Percentiles rank a stretch among this genome's conserved stretches.
Evolutionary conservation across 345 rosid species (phyloP).

Genomic region (Iberis pinnata): DNA sequence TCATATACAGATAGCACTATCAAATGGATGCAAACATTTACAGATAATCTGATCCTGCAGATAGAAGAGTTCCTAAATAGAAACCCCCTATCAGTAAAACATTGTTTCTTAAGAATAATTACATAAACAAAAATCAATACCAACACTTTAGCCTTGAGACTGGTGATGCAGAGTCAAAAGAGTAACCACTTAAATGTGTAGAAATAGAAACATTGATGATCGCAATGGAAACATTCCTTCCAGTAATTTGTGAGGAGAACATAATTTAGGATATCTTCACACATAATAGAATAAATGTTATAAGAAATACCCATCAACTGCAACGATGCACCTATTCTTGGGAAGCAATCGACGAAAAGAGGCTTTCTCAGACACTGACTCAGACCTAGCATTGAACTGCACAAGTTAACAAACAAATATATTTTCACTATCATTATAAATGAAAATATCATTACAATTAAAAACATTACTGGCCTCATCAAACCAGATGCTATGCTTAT

Average conservation of each 20-base stretch:
- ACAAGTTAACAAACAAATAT: background rate
- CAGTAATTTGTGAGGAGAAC: background rate
- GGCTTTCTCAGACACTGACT: conserved; percentile 67
- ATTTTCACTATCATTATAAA: background rate
- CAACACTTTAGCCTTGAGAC: background rate
- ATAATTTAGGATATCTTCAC: background rate
- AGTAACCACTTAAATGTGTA: background rate
- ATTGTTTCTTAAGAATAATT: background rate
- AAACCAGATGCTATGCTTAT: too few relatives aligned
- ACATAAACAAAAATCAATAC: background rate
- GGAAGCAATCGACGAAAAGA: conserved; percentile 88
- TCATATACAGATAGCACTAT: background rate
- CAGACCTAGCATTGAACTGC: conserved; percentile 95
- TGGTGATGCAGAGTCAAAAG: background rate
- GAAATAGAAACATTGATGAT: background rate
- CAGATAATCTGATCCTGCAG: background rate
- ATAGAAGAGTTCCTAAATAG: background rate
- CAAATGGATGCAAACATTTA: background rate
- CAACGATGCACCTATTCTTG: conserved; percentile 66
- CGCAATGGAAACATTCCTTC: background rate
- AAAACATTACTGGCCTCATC: background rate
- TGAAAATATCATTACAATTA: too few relatives aligned
- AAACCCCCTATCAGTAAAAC: too few relatives aligned
- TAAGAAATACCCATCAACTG: conserved; percentile 68
- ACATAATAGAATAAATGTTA: background rate